Evolutionary conservation across 2,329 filamentous ascomycete species (phyloP), one percentile per base, ranked within the genome.

Genomic region (Calonectria hawksworthii): DNA sequence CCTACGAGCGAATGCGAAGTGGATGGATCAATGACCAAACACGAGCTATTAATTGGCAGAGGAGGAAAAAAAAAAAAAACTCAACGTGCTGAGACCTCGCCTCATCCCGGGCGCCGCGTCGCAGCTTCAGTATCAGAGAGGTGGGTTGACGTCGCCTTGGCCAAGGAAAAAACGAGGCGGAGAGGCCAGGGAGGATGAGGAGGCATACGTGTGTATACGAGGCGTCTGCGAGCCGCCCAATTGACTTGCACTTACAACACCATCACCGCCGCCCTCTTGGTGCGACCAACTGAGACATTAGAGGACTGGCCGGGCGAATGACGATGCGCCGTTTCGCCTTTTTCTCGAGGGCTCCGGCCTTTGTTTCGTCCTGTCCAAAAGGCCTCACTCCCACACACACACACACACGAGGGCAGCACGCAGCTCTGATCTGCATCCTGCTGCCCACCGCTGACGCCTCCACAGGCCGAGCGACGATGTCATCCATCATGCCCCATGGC

Each of bases 331-430:
- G 38, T 65, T 32, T 44, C 38, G 38, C 28, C 34, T 14, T 47
- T 65, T n/a, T 14, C 28, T 30, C 28, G 38, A 16, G n/a, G 23
- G 28, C 38, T 65, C 36, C 38, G 38, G 18, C 38, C 38, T 65
- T 65, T 32, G 56, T 61, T 65, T 65, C 61, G 61, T 65, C 61
- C 59, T 64, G n/a, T 61, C 56, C 16, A 65, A 65, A 44, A 47
- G 26, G 36, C 61, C 61, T 65, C 61, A 44, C 61, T 65, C 61
- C n/a, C 61, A 47, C 44, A 18, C 16, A 41, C 38, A 41, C 41
- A 44, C 34, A 64, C 34, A 41, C 61, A 18, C 16, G 26, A 18
- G 18, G 14, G 28, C 26, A 32, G 26, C 51, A 36, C 56, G 56
- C 56, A 61, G 61, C 38, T 26, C 61, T 34, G 61, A 65, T 65